Base-by-base conservation (phyloP, 192 early-diverging fungal species). In the Backusella tarrabulga region DNA sequence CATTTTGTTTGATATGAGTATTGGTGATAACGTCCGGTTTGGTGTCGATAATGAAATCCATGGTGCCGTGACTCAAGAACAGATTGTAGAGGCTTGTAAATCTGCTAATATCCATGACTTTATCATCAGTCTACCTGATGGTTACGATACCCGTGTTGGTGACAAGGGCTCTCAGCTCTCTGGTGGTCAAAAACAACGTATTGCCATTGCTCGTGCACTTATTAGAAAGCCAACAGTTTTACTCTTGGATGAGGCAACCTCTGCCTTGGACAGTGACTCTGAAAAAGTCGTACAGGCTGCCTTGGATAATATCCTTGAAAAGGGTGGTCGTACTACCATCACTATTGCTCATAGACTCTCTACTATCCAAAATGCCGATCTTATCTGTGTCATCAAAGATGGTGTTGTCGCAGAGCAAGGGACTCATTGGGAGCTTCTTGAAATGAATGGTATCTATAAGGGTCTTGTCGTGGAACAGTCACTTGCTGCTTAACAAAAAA, bases 21-120 rank as follows among this genome's bases (percentile, higher is more conserved):
- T 98, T 76, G 87, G 86, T 34, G 95, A 97, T 17, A 98, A 98
- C 88, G 96, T 98, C 68, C 85, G 84, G 7, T 97, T 94, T 79
- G 92, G 91, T 34, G 77, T 84, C 0, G 85, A 87, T 15, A 76
- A 78, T 11, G 81, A 81, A 6, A 40, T 42, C 0, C 42, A 83
- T 23, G 66, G 75, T 3, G 75, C 77, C 14, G 81, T 79, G 3
- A 83, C 92, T 6, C 81, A 88, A 66, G 78, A 82, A 42, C 87
- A 92, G 69, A 85, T 94, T n/a, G 87, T 89, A 77, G 78, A 70
- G 1, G 91, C 84, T 2, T 87, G 79, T 46, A 84, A 78, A 35
- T 56, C 68, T 36, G 90, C 92, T 44, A 92, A 93, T 83, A 91
- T 92, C 73, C 87, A 93, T 73, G 69, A 79, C 7, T 93, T 93